These are phyloP conservation scores for Acacia crassicarpa DNA, from an alignment of 306 rosid species.

Conservation along the genomic window DNA sequence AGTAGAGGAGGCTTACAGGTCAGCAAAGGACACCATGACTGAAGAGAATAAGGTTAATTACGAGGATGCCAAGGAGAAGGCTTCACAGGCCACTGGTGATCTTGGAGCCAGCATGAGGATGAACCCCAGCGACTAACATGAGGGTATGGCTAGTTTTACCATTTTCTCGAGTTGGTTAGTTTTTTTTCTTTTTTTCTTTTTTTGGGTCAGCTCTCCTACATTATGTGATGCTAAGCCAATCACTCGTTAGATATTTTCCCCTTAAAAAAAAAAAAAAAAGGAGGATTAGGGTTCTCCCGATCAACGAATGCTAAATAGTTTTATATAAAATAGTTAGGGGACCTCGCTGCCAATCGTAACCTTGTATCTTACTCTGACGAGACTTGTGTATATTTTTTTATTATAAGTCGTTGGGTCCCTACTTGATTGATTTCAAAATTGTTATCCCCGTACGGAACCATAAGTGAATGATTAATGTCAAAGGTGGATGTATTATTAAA, in stretches of 20 bases:
- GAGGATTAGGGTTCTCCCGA: conserved; percentile 10
- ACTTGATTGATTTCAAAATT: conserved; percentile 23
- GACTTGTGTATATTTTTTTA: conserved; percentile 6
- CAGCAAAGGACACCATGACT: conserved; percentile 36
- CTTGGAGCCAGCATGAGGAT: conserved; percentile 57
- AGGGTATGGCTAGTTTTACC: conserved; percentile 25
- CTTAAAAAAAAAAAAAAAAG: not conserved
- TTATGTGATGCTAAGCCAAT: conserved; percentile 10
- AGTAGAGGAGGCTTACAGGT: conserved; percentile 30
- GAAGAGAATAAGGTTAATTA: conserved; percentile 39
- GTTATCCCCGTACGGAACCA: conserved; percentile 17
- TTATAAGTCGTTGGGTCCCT: conserved; percentile 35
- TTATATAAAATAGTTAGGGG: conserved; percentile 17
- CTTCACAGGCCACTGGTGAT: conserved; percentile 54
- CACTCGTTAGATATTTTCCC: conserved; percentile 12
- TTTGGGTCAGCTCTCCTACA: not conserved
- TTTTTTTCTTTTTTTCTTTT: not conserved
- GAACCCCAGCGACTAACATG: conserved; percentile 35
- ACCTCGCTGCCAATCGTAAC: conserved; percentile 10
- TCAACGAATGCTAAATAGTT: conserved; percentile 20
- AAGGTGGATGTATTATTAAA: conserved; percentile 39
- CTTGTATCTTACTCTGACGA: conserved; percentile 19
- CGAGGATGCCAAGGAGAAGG: conserved; percentile 66
- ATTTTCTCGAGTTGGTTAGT: conserved; percentile 9
- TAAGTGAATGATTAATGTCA: conserved; percentile 22